Conservation (phyloP, 2,329 filamentous ascomycete genomes). For the Colletotrichum liriopes region DNA sequence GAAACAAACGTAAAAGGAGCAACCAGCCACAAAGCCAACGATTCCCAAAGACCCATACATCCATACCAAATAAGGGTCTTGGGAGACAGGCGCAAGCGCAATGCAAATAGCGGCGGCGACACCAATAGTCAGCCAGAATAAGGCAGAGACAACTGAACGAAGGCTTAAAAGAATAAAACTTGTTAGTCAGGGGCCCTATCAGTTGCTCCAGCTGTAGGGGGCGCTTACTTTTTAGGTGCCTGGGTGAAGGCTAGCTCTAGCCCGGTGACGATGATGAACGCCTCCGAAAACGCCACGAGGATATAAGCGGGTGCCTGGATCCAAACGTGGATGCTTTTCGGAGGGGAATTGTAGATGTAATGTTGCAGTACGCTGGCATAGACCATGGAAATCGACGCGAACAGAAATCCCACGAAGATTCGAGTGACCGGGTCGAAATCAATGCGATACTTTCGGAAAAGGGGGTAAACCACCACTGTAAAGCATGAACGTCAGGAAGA, state of each 20-base stretch:
- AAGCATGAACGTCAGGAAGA: not conserved
- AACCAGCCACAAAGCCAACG: slow-evolving; percentile 63
- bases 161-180: not conserved
- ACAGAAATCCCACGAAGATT: slow-evolving; percentile 46
- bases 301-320: slow-evolving; percentile 69
- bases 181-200: not conserved
- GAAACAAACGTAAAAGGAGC: slow-evolving; percentile 62
- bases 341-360: slow-evolving; percentile 45
- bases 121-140: slow-evolving; percentile 68
- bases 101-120: slow-evolving; percentile 60
- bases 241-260: slow-evolving; percentile 83
- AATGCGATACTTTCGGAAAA: slow-evolving; percentile 45
- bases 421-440: slow-evolving; percentile 45
- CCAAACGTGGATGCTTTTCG: slow-evolving; percentile 65
- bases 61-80: slow-evolving; percentile 77
- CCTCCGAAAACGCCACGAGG: slow-evolving; percentile 72
- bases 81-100: slow-evolving; percentile 73
- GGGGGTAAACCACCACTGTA: slow-evolving; percentile 44
- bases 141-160: slow-evolving; percentile 36
- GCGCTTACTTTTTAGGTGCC: slow-evolving; percentile 62
- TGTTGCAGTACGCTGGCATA: slow-evolving; percentile 45
- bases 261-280: slow-evolving; percentile 77
- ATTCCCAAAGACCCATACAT: slow-evolving; percentile 74
- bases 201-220: not conserved
- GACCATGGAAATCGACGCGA: slow-evolving; percentile 46